Conservation (phyloP, 2,329 filamentous ascomycete species). For the Colletotrichum neosansevieriae region DNA sequence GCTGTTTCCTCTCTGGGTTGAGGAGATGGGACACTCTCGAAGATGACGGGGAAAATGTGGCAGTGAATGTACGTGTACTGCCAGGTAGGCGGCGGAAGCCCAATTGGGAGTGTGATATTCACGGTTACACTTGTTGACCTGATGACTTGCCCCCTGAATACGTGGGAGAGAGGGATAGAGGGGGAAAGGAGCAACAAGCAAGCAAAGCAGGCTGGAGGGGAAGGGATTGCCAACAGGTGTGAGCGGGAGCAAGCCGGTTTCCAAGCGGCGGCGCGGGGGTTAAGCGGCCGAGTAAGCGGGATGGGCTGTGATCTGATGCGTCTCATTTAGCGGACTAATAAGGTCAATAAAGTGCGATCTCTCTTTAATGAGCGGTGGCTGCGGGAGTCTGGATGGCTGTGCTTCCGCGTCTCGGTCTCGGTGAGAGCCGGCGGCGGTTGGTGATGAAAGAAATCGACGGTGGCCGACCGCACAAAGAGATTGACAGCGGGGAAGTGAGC, state of each 20-base stretch:
- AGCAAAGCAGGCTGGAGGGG: not conserved
- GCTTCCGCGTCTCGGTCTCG: not conserved
- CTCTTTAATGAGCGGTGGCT: slow-evolving; percentile 14
- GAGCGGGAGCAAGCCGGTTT: slow-evolving; percentile 16
- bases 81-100: not conserved
- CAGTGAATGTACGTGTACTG: slow-evolving; percentile 25
- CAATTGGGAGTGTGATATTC: slow-evolving; percentile 6
- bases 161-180: not conserved
- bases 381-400: slow-evolving; percentile 10
- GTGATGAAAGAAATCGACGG: not conserved
- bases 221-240: not conserved
- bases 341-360: too few relatives aligned
- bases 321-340: not conserved
- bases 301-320: slow-evolving; percentile 4
- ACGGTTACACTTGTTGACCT: not conserved
- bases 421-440: not conserved
- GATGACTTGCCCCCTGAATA: not conserved
- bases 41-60: slow-evolving; percentile 6
- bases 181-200: slow-evolving; percentile 1
- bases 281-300: slow-evolving; percentile 20
- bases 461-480: slow-evolving; percentile 14
- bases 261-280: not conserved
- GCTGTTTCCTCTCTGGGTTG: not conserved
- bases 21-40: slow-evolving; percentile 2
- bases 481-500: not conserved